Conservation (phyloP, 2,329 filamentous ascomycete species). For the Aspergillus neotritici region DNA sequence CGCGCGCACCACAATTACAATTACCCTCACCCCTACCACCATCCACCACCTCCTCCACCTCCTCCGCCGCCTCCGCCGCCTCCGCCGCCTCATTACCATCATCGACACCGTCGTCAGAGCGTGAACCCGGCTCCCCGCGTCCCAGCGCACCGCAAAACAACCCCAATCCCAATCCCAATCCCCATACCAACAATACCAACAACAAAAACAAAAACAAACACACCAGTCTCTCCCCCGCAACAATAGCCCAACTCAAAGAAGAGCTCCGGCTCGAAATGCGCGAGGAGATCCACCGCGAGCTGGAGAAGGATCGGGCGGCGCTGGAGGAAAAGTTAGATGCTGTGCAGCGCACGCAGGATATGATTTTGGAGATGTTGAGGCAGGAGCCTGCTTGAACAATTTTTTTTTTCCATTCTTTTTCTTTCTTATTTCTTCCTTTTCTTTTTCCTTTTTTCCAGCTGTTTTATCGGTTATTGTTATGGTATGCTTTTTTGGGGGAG, state of each 20-base stretch:
- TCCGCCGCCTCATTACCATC: neutral
- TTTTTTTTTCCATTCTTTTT: conserved; percentile 2
- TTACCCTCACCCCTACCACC: conserved; percentile 18
- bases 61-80: neutral
- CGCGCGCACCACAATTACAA: conserved; percentile 17
- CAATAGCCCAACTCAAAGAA: conserved; percentile 25
- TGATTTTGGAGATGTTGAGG: conserved; percentile 38
- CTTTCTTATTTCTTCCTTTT: conserved; percentile 7
- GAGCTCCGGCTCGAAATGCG: conserved; percentile 32
- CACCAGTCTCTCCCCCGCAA: neutral
- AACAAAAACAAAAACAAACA: no score
- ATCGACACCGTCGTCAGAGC: no score
- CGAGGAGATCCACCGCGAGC: conserved; percentile 28
- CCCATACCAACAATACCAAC: no score
- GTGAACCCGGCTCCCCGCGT: no score
- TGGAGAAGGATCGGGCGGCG: conserved; percentile 28
- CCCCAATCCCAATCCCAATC: no score
- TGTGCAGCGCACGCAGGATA: conserved; percentile 36
- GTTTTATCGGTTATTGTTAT: neutral
- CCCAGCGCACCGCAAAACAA: no score
- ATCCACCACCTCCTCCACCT: conserved; percentile 1
- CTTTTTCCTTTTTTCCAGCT: conserved; percentile 3
- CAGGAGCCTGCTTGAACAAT: conserved; percentile 26
- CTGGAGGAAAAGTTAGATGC: conserved; percentile 34
- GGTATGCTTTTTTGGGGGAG: no score